Evolutionary conservation across 768 basidiomycete genomes (phyloP), one percentile per base, ranked within the genome.

Genomic region (Auricularia cornea): DNA sequence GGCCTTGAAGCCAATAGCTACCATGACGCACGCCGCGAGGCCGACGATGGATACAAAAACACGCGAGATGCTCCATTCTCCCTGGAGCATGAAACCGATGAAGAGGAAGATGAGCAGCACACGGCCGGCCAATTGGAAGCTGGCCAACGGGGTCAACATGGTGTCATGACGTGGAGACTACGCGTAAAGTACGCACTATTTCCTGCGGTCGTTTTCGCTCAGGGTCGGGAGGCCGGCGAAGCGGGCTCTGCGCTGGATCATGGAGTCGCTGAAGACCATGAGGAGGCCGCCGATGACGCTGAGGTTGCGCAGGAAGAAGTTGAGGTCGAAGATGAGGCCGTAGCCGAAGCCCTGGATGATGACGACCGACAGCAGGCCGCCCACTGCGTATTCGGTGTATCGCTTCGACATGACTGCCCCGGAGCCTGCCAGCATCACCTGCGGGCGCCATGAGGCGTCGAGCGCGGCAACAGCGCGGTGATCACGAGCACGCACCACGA

Each of bases 241-340:
- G 52, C 88, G 78, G 68, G 88, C 86, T 78, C 89, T 94, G 75
- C 87, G 84, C 26, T 86, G 89, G 63, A 91, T 82, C 83, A 98
- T 89, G 1, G 93, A 91, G 74, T 99, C 97, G 67, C 90, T 94
- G 76, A 99, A 94, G 29, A 98, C 95, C 97, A 99, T 99, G 77
- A 99, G 88, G 56, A 99, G 86, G 61, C 97, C 97, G 62, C 97
- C 97, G 66, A 98, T 94, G 72, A 99, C 97, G 66, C 89, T 91
- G 63, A 99, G 83, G 77, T 98, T 99, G 74, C 97, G 94, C 54
- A 98, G 89, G 93, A 99, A 99, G 84, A 99, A 99, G 79, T 92
- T 98, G 74, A 98, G 83, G 82, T 98, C 97, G 76, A 99, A 99
- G 71, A 99, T 96, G 74, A 99, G 90, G 35, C 97, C 97, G 71